phyloP scores from a whole-genome alignment of 495 filamentous ascomycete genomes.

The Neurospora cerealis region DNA sequence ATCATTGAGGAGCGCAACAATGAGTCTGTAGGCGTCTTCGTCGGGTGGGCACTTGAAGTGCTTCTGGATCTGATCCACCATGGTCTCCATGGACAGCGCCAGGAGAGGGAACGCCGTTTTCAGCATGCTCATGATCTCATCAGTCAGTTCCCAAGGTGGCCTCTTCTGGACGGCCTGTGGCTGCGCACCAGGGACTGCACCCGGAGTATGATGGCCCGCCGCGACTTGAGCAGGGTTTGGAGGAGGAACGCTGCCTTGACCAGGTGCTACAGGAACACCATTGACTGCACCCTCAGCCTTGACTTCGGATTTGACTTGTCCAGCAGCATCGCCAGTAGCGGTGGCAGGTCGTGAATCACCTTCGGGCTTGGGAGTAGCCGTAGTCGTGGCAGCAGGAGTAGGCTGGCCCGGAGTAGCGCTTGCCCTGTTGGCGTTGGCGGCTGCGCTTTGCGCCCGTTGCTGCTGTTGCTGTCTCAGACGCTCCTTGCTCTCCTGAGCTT shows the following conservation, averaged over 20 bases:
- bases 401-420: neutral
- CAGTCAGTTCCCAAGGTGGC: slow-evolving; percentile 86
- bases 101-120: slow-evolving; percentile 95
- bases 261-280: neutral
- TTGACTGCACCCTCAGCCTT: slow-evolving; percentile 25
- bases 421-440: slow-evolving; percentile 21
- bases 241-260: slow-evolving; percentile 13
- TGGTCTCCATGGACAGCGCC: slow-evolving; percentile 96
- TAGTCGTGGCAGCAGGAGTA: neutral
- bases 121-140: slow-evolving; percentile 86
- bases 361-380: slow-evolving; percentile 21
- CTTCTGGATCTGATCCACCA: slow-evolving; percentile 97
- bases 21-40: slow-evolving; percentile 96
- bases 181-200: slow-evolving; percentile 22
- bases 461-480: slow-evolving; percentile 13
- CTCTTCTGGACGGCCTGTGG: slow-evolving; percentile 45
- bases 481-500: slow-evolving; percentile 68
- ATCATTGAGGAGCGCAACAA: slow-evolving; percentile 93
- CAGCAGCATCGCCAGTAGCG: slow-evolving; percentile 31
- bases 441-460: slow-evolving; percentile 20
- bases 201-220: slow-evolving; percentile 15
- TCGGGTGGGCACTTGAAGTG: slow-evolving; percentile 98
- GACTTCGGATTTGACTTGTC: slow-evolving; percentile 32
- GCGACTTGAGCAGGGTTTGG: slow-evolving; percentile 3
- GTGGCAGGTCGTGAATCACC: slow-evolving; percentile 37